Conservation (phyloP, 257 asterid species). For the Mitragyna speciosa region DNA sequence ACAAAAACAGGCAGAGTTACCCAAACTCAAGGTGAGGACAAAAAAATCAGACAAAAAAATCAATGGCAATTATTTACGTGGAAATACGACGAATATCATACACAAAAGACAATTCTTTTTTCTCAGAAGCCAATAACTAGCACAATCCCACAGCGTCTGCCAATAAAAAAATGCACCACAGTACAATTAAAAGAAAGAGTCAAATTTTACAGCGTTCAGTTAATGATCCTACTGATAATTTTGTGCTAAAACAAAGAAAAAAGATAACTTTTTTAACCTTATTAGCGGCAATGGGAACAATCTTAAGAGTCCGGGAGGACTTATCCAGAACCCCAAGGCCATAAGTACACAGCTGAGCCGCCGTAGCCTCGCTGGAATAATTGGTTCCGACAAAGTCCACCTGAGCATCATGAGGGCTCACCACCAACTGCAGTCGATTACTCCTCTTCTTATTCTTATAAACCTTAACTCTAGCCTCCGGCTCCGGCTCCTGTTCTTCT, state of each 20-base stretch:
- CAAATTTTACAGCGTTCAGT: neutral
- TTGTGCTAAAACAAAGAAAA: neutral
- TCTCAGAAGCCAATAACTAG: neutral
- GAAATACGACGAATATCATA: neutral
- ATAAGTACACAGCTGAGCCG: conserved; percentile 62
- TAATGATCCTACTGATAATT: neutral
- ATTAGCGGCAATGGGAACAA: conserved; percentile 54
- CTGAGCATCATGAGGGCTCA: conserved; percentile 45
- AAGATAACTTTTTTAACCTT: conserved; percentile 28
- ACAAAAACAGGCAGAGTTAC: neutral
- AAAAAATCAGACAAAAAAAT: neutral
- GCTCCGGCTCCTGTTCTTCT: neutral
- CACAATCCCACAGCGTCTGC: neutral
- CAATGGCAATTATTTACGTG: neutral
- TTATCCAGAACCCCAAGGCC: conserved; percentile 75
- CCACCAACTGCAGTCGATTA: conserved; percentile 64
- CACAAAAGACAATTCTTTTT: neutral
- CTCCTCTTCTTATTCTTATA: conserved; percentile 41
- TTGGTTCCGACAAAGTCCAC: conserved; percentile 72
- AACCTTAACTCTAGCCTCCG: conserved; percentile 34
- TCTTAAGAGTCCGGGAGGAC: conserved; percentile 50
- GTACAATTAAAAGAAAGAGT: neutral
- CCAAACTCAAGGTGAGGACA: neutral
- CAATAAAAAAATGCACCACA: neutral
- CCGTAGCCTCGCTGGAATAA: conserved; percentile 69